phyloP scores from a whole-genome alignment of 768 basidiomycete species.

The Suillus sp. region DNA sequence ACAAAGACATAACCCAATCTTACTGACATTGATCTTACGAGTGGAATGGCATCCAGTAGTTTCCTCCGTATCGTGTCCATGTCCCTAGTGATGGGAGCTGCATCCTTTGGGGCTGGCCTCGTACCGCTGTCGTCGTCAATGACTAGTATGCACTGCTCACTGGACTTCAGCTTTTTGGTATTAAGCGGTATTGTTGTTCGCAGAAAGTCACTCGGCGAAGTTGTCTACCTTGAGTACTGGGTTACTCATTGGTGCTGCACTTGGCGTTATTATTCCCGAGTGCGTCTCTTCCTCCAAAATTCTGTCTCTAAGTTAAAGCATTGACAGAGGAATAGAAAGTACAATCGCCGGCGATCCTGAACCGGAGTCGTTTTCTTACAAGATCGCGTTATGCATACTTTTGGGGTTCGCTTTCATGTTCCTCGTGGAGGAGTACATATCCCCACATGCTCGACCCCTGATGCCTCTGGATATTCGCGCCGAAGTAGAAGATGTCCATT shows the following conservation, averaged over 20 bases:
- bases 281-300: constrained; percentile 42
- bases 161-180: background rate
- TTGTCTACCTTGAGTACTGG: constrained; percentile 74
- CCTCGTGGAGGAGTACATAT: constrained; percentile 63
- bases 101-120: constrained; percentile 71
- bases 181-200: constrained; percentile 40
- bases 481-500: constrained; percentile 42
- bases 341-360: constrained; percentile 42
- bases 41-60: constrained; percentile 26
- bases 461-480: constrained; percentile 9
- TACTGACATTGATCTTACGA: background rate
- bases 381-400: constrained; percentile 65
- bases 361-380: constrained; percentile 46
- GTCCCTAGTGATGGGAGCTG: constrained; percentile 60
- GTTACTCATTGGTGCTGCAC: constrained; percentile 82
- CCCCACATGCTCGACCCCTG: constrained; percentile 49
- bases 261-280: constrained; percentile 95
- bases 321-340: constrained; percentile 72
- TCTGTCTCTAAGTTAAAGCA: constrained; percentile 1
- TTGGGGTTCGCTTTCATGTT: constrained; percentile 61
- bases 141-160: constrained; percentile 50
- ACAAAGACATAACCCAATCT: background rate
- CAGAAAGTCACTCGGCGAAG: constrained; percentile 46
- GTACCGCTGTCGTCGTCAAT: constrained; percentile 74
- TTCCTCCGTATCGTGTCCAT: constrained; percentile 39